These are phyloP conservation scores for Neurospora africana DNA, from an alignment of 495 filamentous ascomycete genomes.

Conservation along the genomic window DNA sequence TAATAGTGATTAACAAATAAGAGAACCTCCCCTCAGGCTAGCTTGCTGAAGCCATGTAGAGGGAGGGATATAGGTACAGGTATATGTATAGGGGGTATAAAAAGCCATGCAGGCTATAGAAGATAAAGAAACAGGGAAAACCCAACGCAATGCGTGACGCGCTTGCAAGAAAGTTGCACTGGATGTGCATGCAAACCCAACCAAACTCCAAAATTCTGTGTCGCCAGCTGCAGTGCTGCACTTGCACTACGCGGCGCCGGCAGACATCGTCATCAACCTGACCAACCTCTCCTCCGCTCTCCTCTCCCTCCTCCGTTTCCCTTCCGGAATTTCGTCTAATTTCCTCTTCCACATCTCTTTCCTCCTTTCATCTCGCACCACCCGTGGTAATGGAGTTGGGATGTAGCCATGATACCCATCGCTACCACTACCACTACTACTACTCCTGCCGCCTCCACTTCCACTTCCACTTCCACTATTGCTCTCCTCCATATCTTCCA, in stretches of 20 bases:
- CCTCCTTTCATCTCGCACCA: background rate
- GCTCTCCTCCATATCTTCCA: background rate
- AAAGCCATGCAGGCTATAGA: background rate
- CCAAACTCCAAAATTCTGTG: background rate
- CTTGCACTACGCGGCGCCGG: background rate
- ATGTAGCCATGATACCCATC: background rate
- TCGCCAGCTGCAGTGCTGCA: background rate
- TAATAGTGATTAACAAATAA: background rate
- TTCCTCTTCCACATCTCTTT: background rate
- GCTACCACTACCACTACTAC: background rate
- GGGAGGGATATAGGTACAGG: background rate
- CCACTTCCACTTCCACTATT: background rate
- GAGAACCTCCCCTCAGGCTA: background rate
- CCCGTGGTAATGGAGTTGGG: background rate
- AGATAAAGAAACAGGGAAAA: background rate
- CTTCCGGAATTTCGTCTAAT: background rate
- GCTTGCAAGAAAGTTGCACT: background rate
- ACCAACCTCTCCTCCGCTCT: background rate
- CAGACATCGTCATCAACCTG: background rate
- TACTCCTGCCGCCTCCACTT: background rate
- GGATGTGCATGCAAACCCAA: background rate
- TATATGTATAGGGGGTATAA: background rate
- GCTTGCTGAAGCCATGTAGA: background rate
- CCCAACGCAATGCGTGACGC: background rate
- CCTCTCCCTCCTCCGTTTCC: background rate